Evolutionary conservation across 495 filamentous ascomycete species (phyloP).

Genomic region (Oidiodendron maius): DNA sequence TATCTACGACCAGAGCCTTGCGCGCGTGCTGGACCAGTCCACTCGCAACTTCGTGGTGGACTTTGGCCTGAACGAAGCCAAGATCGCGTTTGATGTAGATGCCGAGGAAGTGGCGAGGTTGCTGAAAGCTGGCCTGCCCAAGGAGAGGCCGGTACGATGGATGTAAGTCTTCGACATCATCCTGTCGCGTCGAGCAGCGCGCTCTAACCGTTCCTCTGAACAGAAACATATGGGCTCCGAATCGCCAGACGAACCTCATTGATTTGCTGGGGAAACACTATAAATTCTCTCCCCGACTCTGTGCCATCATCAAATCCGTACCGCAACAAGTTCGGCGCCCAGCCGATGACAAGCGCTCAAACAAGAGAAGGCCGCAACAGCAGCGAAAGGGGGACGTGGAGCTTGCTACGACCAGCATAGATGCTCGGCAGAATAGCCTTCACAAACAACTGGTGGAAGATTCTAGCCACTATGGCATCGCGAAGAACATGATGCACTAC

Average conservation of each 20-base stretch:
- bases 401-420: conserved; percentile 2
- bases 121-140: conserved; percentile 21
- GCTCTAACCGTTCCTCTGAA: conserved; percentile 2
- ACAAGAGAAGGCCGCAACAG: neutral
- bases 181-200: neutral
- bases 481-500: conserved; percentile 28
- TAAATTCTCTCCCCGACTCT: conserved; percentile 60
- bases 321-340: neutral
- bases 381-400: conserved; percentile 12
- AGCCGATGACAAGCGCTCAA: neutral
- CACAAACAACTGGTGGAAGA: neutral
- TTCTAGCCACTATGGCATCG: conserved; percentile 18
- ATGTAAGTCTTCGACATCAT: conserved; percentile 43
- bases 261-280: conserved; percentile 49
- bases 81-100: conserved; percentile 53
- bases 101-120: conserved; percentile 34
- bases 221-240: conserved; percentile 70
- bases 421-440: conserved; percentile 1
- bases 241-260: conserved; percentile 50
- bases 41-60: conserved; percentile 66
- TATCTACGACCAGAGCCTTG: conserved; percentile 37
- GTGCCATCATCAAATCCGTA: conserved; percentile 45
- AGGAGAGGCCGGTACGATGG: conserved; percentile 48
- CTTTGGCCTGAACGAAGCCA: conserved; percentile 59
- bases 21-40: conserved; percentile 27